Base-by-base conservation (phyloP, 441 rosid species). In the Codiaeum variegatum region DNA sequence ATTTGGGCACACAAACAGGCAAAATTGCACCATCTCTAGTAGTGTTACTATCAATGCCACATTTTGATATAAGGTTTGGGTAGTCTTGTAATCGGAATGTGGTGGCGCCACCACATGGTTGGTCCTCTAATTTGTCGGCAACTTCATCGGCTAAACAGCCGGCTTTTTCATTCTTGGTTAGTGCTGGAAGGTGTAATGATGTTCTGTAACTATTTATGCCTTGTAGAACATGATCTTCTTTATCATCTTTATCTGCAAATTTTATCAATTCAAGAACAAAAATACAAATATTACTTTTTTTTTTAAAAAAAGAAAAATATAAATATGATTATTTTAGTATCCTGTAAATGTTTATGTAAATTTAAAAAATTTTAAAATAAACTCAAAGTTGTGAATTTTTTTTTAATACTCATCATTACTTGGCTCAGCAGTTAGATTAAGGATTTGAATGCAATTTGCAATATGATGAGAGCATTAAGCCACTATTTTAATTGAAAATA, bases 121-220 rank as follows among this genome's bases (percentile, higher is more conserved):
- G 69, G 70, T 83, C 81, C n/a, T 85, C 90, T 0, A 91, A 54
- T 72, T 88, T 75, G 12, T 86, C 81, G 0, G 92, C 98, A 0
- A 91, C 70, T 77, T 84, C 61, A 24, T 88, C 88, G 0, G 96
- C 94, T 0, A 85, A 79, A 68, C 97, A 93, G 0, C 62, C 80
- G 0, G 97, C 98, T 15, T 87, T 90, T 13, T 79, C 79, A 73
- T 88, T 86, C 79, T 85, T 85, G 49, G 68, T 3, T 19, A 90
- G 84, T 6, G 79, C 44, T 1, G 86, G 82, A 24, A 93, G 88
- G 44, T 63, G 81, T n/a, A 69, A 62, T 1, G 90, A 71, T 31
- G 83, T 81, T 62, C 94, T 69, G 81, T 81, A 88, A 77, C 87
- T 86, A 85, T 93, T 88, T 58, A 91, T 76, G 56, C 93, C 96